Conservation (phyloP, 176 grass and related monocot species). For the Eleusine indica region DNA sequence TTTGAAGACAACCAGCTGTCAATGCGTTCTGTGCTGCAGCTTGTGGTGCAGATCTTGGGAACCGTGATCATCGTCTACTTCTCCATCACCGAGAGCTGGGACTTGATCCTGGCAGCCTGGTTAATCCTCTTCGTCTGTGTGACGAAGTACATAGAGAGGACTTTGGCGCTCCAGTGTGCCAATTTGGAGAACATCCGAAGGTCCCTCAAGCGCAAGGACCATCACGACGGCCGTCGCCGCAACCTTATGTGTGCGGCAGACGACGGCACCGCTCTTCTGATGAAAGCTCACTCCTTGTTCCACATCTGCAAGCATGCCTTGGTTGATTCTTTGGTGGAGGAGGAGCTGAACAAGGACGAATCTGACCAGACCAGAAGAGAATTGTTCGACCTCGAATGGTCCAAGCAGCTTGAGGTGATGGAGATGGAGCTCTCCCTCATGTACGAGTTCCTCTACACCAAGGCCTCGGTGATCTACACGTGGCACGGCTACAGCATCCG, state of each 20-base stretch:
- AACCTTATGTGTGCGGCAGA: too few species aligned
- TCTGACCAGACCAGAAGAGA: not conserved
- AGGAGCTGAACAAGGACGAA: not conserved
- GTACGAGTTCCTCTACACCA: conserved; percentile 61
- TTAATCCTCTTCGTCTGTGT: conserved; percentile 6
- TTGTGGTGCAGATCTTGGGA: not conserved
- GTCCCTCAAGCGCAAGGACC: not conserved
- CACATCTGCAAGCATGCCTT: conserved; percentile 21
- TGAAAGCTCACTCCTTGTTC: conserved; percentile 24
- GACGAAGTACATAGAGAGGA: conserved; percentile 31
- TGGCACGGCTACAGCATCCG: conserved; percentile 35
- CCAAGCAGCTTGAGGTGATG: not conserved
- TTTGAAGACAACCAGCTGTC: conserved; percentile 41
- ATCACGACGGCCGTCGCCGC: too few species aligned
- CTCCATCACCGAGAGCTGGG: not conserved
- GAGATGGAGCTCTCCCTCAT: conserved; percentile 46
- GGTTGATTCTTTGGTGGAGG: conserved; percentile 1
- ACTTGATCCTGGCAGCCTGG: not conserved
- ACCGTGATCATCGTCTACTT: not conserved
- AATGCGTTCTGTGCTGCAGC: not conserved
- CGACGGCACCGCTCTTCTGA: not conserved
- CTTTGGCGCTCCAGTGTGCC: not conserved
- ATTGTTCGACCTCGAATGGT: not conserved
- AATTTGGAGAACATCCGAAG: conserved; percentile 22
- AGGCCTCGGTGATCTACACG: conserved; percentile 38